A percentile compares a stretch with the other conserved stretches of the same genome.
Evolutionary conservation across 2,329 filamentous ascomycete genomes (phyloP).

Genomic region (Lecanicillium sp.): DNA sequence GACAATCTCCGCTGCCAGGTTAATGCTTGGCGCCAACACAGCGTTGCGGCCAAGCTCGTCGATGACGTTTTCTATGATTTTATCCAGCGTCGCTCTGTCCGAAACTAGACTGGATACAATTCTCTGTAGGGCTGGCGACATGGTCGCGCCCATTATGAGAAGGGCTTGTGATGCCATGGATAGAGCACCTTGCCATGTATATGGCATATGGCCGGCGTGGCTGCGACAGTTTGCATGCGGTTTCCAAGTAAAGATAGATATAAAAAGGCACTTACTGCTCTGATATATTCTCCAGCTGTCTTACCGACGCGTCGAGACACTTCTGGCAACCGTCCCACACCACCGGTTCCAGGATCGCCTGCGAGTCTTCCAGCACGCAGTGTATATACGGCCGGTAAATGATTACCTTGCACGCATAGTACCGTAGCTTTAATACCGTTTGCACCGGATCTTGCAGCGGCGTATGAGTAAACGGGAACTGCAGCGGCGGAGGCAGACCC

Average conservation of each 20-base stretch:
- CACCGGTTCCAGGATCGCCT: conserved; percentile 61
- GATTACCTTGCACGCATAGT: conserved; percentile 80
- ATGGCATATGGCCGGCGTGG: conserved; percentile 77
- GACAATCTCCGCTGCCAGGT: conserved; percentile 72
- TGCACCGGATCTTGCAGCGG: conserved; percentile 68
- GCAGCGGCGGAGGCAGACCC: conserved; percentile 64
- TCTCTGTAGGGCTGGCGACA: conserved; percentile 65
- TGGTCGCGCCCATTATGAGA: conserved; percentile 77
- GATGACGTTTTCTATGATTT: conserved; percentile 72
- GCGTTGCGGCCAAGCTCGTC: conserved; percentile 69
- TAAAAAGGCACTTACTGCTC: conserved; percentile 55
- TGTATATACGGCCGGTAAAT: conserved; percentile 81
- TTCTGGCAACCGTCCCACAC: conserved; percentile 75
- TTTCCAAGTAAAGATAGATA: conserved; percentile 8
- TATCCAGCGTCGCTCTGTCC: conserved; percentile 58
- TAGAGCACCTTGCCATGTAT: conserved; percentile 78
- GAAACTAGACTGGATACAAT: conserved; percentile 55
- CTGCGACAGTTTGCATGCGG: conserved; percentile 36
- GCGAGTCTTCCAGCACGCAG: conserved; percentile 72
- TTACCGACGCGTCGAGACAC: conserved; percentile 72
- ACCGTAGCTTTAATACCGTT: conserved; percentile 70
- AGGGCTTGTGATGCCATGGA: conserved; percentile 78
- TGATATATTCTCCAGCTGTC: conserved; percentile 71
- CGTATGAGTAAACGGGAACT: conserved; percentile 67
- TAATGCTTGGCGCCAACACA: conserved; percentile 68